Conservation (phyloP, 257 asterid genomes). For the Thymus mandschuricus region DNA sequence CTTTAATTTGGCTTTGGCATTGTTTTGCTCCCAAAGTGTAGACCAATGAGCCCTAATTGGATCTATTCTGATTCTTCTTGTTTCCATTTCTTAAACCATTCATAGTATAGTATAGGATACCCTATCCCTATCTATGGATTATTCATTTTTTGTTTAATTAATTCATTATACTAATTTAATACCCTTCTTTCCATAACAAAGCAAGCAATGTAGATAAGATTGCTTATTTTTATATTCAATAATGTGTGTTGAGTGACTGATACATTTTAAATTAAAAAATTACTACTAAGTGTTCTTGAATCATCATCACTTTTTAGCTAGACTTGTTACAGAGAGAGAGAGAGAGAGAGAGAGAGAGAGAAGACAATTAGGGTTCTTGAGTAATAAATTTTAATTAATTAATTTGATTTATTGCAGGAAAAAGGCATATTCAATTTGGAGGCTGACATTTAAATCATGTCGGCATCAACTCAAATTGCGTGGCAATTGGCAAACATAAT, state of each 20-base stretch:
- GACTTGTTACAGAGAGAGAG: neutral
- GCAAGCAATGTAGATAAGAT: neutral
- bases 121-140: neutral
- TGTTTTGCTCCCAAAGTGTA: conserved; percentile 29
- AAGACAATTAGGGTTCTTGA: conserved; percentile 17
- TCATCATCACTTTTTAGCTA: neutral
- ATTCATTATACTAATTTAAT: neutral
- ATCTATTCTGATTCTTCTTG: conserved; percentile 1
- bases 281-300: neutral
- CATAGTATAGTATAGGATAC: neutral
- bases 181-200: neutral
- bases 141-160: neutral
- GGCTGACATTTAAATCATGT: conserved; percentile 26
- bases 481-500: conserved; percentile 25
- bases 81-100: neutral
- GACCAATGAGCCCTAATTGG: conserved; percentile 20
- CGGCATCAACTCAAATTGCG: conserved; percentile 8
- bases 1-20: conserved; percentile 18
- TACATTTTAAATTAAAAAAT: neutral
- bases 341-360: neutral
- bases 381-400: neutral
- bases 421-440: neutral
- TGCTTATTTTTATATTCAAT: neutral
- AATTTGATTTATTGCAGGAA: neutral
- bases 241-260: neutral